Evolutionary conservation across 164 flowering plant genomes (phyloP).

Genomic region (Stephania japonica): DNA sequence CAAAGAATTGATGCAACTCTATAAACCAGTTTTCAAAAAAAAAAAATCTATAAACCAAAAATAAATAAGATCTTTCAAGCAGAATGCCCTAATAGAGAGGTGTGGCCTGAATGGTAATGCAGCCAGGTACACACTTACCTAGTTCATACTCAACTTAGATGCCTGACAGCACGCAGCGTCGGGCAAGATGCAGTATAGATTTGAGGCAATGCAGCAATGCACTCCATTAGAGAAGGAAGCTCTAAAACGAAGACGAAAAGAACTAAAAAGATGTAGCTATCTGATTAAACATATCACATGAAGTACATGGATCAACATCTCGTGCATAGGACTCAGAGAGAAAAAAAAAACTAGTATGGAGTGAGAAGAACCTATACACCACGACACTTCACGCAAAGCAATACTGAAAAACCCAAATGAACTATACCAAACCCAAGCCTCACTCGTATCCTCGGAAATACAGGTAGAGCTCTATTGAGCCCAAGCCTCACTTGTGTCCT

Average conservation of each 20-base stretch:
- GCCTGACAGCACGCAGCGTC: too few relatives aligned
- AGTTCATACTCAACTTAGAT: background rate
- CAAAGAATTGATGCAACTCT: too few relatives aligned
- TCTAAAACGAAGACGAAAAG: background rate
- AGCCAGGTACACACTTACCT: background rate
- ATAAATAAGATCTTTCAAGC: background rate
- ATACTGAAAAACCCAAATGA: slow-evolving; percentile 1
- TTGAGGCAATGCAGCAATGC: background rate
- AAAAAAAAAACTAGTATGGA: background rate
- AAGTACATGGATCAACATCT: slow-evolving; percentile 2
- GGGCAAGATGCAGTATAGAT: background rate
- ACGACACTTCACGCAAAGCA: slow-evolving; percentile 9
- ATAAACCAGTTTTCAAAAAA: too few relatives aligned
- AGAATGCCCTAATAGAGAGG: background rate
- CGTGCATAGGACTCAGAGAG: background rate
- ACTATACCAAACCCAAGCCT: slow-evolving; percentile 12
- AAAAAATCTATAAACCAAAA: too few relatives aligned
- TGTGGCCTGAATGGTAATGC: background rate
- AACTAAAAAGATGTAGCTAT: background rate
- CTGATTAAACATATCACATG: background rate
- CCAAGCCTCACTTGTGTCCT: slow-evolving; percentile 51
- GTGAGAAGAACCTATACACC: slow-evolving; percentile 1
- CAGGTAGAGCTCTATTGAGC: slow-evolving; percentile 28
- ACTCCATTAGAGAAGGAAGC: background rate
- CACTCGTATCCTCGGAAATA: slow-evolving; percentile 75